Conservation (phyloP, 495 filamentous ascomycete genomes). For the Cryomyces minteri region DNA sequence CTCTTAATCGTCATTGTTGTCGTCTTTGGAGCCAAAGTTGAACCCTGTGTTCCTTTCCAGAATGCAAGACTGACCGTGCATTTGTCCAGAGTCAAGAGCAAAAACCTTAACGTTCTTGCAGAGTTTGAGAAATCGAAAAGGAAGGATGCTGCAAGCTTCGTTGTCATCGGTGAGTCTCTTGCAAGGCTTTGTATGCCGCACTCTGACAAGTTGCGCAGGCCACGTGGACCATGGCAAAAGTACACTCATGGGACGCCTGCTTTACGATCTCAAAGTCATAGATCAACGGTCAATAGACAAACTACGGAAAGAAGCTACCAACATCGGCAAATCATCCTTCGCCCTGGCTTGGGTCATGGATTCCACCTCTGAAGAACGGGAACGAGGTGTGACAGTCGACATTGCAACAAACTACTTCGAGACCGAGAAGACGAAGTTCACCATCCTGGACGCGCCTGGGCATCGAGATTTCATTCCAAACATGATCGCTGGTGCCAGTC, state of each 20-base stretch:
- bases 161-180: conserved; percentile 60
- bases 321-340: conserved; percentile 87
- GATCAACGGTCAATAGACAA: conserved; percentile 75
- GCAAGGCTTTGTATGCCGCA: not conserved
- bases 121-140: conserved; percentile 57
- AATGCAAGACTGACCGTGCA: conserved; percentile 4
- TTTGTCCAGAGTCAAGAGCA: conserved; percentile 51
- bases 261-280: conserved; percentile 75
- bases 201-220: conserved; percentile 28
- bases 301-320: conserved; percentile 73
- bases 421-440: conserved; percentile 70
- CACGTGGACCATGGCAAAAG: conserved; percentile 97
- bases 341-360: conserved; percentile 93
- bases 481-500: conserved; percentile 93
- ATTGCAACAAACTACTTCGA: conserved; percentile 89
- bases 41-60: too few species aligned
- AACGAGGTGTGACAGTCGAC: conserved; percentile 88
- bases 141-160: conserved; percentile 82
- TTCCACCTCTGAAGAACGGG: conserved; percentile 71
- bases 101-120: conserved; percentile 67
- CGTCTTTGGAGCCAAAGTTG: too few species aligned
- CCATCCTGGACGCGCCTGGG: conserved; percentile 87
- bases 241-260: conserved; percentile 88
- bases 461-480: conserved; percentile 94
- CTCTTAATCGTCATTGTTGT: too few species aligned